Base-by-base conservation (phyloP, 129 eudicot species). In the Centrapalus pauciflorus region DNA sequence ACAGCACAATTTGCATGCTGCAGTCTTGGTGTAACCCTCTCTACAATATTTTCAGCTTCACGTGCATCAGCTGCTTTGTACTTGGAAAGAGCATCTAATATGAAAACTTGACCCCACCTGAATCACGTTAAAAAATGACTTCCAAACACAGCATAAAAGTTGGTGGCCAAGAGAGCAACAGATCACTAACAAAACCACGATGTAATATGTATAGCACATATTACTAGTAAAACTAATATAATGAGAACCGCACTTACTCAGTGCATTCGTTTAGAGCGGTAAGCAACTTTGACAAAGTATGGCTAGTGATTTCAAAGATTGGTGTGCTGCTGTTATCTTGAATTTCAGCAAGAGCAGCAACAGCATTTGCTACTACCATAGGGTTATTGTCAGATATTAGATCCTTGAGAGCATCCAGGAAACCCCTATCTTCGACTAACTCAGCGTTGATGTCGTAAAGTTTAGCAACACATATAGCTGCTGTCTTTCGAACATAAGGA, bases 1-100 rank as follows among this genome's bases (percentile, higher is more conserved):
- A 90, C 97, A 38, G 97, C 97, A 80, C 95, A 90, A 73, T 90
- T 90, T 73, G 95, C 97, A 90, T 84, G 95, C 62, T 90, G 97
- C 52, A 90, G 65, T 11, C 97, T 81, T 66, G 97, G 95, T 64
- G 95, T 87, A 17, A 90, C 95, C 66, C 97, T 79, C 78, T 90
- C 97, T 46, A 90, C 95, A 30, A 84, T 90, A 57, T 90, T 90
- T 76, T 90, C 97, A 73, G 95, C 95, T 78, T 90, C 97, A 48
- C 92, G 97, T 14, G 97, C 87, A 80, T 90, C 97, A 37, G 86
- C 90, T 73, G 97, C 87, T 72, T 90, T 90, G 68, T 90, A 90
- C 76, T 82, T 90, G 28, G 97, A 87, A 54, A 90, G 90, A 59
- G 97, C 92, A 81, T 90, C 97, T 82, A 90, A 72, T 66, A 90